Percentiles rank a stretch among this genome's conserved stretches.
These are phyloP conservation scores for Periconia sp. DNA, from an alignment of 2,329 filamentous ascomycete genomes.

Conservation along the genomic window DNA sequence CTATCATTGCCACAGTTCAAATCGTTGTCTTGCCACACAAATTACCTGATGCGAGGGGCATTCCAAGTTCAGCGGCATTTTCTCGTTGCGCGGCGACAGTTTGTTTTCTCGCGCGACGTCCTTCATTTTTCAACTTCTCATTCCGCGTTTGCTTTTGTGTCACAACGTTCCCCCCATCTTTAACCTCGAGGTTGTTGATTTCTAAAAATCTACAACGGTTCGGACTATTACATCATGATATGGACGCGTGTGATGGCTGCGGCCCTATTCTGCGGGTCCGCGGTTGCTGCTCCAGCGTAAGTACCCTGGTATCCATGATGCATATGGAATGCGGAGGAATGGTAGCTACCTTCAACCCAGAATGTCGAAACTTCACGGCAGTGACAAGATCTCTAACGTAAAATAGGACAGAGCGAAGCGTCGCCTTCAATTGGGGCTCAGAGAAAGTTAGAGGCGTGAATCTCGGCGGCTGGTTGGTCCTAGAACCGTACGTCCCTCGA, in stretches of 20 bases:
- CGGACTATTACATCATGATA: constrained; percentile 41
- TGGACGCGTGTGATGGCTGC: constrained; percentile 25
- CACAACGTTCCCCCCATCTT: constrained; percentile 1
- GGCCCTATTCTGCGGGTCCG: constrained; percentile 28
- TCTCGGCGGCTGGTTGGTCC: constrained; percentile 58
- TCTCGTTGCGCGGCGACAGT: too few species aligned
- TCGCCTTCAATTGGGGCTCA: constrained; percentile 56
- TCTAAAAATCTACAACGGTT: too few species aligned
- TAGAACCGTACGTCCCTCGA: constrained; percentile 48
- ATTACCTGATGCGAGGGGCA: too few species aligned
- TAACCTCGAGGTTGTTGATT: too few species aligned
- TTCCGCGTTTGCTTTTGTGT: not conserved
- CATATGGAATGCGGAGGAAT: not conserved
- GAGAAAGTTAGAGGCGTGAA: constrained; percentile 60
- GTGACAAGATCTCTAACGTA: constrained; percentile 16
- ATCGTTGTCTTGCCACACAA: too few species aligned
- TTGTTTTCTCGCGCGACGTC: not conserved
- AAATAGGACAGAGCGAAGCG: constrained; percentile 38
- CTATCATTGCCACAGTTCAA: not conserved
- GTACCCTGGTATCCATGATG: constrained; percentile 15
- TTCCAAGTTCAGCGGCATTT: too few species aligned
- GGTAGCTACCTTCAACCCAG: not conserved
- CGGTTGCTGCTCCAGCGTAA: constrained; percentile 39
- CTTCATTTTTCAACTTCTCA: not conserved
- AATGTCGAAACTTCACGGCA: not conserved